These are phyloP conservation scores for Amniculicola lignicola DNA, from an alignment of 495 filamentous ascomycete genomes.

Conservation along the genomic window DNA sequence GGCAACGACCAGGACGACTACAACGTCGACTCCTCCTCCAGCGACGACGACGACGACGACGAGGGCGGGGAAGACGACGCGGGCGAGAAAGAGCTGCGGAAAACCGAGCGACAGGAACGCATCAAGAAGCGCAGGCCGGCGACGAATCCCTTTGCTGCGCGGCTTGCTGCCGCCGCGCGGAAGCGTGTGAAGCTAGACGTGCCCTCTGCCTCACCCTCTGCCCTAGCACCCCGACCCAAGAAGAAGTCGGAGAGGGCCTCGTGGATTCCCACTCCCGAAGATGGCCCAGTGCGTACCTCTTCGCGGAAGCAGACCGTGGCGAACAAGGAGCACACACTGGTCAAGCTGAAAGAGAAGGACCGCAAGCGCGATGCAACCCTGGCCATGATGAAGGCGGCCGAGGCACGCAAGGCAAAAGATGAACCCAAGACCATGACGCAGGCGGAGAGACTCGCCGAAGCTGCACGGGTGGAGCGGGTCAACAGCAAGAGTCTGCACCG, in stretches of 20 bases:
- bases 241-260: slow-evolving; percentile 92
- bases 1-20: slow-evolving; percentile 69
- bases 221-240: slow-evolving; percentile 61
- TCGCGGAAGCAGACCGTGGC: slow-evolving; percentile 76
- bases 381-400: slow-evolving; percentile 82
- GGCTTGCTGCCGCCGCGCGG: slow-evolving; percentile 53
- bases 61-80: slow-evolving; percentile 59
- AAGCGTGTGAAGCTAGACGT: slow-evolving; percentile 64
- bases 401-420: slow-evolving; percentile 70
- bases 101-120: slow-evolving; percentile 45
- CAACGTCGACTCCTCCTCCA: slow-evolving; percentile 74
- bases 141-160: slow-evolving; percentile 46
- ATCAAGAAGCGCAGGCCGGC: slow-evolving; percentile 67
- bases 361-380: slow-evolving; percentile 72
- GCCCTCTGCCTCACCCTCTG: slow-evolving; percentile 48
- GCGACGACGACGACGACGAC: slow-evolving; percentile 72
- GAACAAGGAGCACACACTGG: slow-evolving; percentile 78
- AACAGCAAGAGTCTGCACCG: slow-evolving; percentile 89
- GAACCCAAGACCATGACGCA: slow-evolving; percentile 81
- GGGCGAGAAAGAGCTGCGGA: slow-evolving; percentile 52
- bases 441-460: slow-evolving; percentile 79
- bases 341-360: slow-evolving; percentile 79
- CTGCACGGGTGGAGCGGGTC: slow-evolving; percentile 72
- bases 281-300: slow-evolving; percentile 77
- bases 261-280: slow-evolving; percentile 77